Evolutionary conservation across 768 basidiomycete species (phyloP), one percentile per base, ranked within the genome.

Genomic region (Tulasnella sp.): DNA sequence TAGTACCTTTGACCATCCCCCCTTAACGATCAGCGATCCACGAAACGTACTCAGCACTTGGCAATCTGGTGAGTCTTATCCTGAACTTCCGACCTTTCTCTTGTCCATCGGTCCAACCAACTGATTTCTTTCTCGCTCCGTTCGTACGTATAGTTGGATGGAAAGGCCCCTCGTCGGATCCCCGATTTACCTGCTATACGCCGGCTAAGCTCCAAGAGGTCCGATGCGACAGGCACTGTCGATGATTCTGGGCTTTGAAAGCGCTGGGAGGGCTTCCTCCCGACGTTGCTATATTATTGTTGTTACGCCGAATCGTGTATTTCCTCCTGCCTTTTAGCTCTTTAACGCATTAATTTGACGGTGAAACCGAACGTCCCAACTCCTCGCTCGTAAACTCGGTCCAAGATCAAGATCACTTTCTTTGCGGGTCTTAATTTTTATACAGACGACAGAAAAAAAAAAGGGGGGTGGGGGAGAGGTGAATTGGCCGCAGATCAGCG

Each of bases 141-240:
- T 73, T 37, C n/a, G n/a, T n/a, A n/a, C n/a, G n/a, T 29, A 5
- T n/a, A 74, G 73, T 74, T 64, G 73, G 73, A 22, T 74, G 73
- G 73, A 37, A 74, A 74, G 73, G 73, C 0, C 54, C 54, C 22
- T 58, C 52, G 5, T 72, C 71, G 7, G 73, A 74, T 42, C 45
- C 73, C 19, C 29, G 64, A 19, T 74, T 64, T 38, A 67, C 54
- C 11, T 74, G 73, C 36, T 58, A 74, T 31, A 74, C 73, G 29
- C 73, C 45, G 22, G 73, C 73, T 12, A 74, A 37, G 15, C 37
- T 74, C n/a, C 73, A 74, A 29, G 37, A 38, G n/a, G 73, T 74
- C 7, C 73, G 54, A 6, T 74, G 73, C 29, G 73, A 74, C 37
- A 49, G 54, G 25, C 12, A 74, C 25, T 74, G 73, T 36, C 52